phyloP scores from a whole-genome alignment of 2,329 filamentous ascomycete species.

The Furcasterigmium sp. region DNA sequence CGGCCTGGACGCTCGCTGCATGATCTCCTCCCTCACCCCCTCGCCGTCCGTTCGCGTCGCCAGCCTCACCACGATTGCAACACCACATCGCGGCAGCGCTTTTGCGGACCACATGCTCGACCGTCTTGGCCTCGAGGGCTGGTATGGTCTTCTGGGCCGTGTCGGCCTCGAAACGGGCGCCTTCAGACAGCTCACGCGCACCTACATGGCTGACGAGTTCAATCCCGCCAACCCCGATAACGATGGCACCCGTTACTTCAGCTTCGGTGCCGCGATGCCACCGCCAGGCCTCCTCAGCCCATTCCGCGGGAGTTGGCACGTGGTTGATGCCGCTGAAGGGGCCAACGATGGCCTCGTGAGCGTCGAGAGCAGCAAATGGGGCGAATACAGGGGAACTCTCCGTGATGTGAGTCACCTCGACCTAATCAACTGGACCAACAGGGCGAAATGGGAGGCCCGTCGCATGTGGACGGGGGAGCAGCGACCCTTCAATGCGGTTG shows the following conservation, averaged over 20 bases:
- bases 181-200: constrained; percentile 54
- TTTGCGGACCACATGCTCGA: constrained; percentile 51
- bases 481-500: constrained; percentile 60
- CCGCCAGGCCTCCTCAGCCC: constrained; percentile 59
- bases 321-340: constrained; percentile 48
- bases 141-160: constrained; percentile 44
- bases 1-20: constrained; percentile 59
- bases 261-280: constrained; percentile 49
- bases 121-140: constrained; percentile 44
- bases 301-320: constrained; percentile 46
- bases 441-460: constrained; percentile 50
- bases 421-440: constrained; percentile 64
- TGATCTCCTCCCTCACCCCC: constrained; percentile 54
- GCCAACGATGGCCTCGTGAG: constrained; percentile 65
- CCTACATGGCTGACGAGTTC: constrained; percentile 54
- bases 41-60: constrained; percentile 40
- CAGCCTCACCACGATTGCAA: constrained; percentile 49
- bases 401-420: constrained; percentile 58
- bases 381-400: constrained; percentile 58
- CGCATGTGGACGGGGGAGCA: constrained; percentile 44
- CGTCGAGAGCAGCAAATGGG: constrained; percentile 57
- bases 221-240: constrained; percentile 52
- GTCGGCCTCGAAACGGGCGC: constrained; percentile 53
- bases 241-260: constrained; percentile 52
- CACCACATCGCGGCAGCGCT: constrained; percentile 47